These are phyloP conservation scores for Pichia norvegensis DNA, from an alignment of 1,139 yeast species.

Conservation along the genomic window DNA sequence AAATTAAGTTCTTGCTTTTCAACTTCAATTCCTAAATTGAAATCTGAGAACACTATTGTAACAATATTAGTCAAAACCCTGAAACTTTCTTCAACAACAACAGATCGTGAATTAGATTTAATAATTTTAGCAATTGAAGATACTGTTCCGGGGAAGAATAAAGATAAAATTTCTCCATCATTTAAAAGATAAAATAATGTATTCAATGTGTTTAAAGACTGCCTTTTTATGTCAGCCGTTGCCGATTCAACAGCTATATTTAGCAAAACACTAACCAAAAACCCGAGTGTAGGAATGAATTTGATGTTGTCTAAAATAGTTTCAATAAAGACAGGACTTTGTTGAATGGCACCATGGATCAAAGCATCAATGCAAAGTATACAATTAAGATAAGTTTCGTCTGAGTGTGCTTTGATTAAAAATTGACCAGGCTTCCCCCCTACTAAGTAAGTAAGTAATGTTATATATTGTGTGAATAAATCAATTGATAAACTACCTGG, in stretches of 20 bases:
- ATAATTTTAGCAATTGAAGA: constrained; percentile 42
- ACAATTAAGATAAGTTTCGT: constrained; percentile 39
- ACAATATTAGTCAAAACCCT: constrained; percentile 31
- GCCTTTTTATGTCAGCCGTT: constrained; percentile 29
- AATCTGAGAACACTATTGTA: constrained; percentile 35
- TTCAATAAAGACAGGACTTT: constrained; percentile 20
- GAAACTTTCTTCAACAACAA: constrained; percentile 32
- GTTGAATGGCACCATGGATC: constrained; percentile 28
- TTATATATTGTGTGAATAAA: constrained; percentile 42
- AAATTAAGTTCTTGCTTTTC: constrained; percentile 9
- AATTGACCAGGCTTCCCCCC: constrained; percentile 34
- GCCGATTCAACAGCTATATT: constrained; percentile 28
- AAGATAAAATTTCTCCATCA: constrained; percentile 47
- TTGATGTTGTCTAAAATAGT: constrained; percentile 32
- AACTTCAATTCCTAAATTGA: constrained; percentile 24
- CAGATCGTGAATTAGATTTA: constrained; percentile 33
- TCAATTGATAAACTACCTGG: constrained; percentile 31
- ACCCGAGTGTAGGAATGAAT: constrained; percentile 39
- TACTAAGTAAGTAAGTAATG: constrained; percentile 41
- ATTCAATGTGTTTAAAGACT: constrained; percentile 32
- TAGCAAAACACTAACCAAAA: constrained; percentile 38
- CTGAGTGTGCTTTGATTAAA: constrained; percentile 21
- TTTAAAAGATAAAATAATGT: constrained; percentile 30
- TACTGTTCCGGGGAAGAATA: constrained; percentile 49
- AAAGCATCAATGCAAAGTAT: constrained; percentile 30